Evolutionary conservation across 2,329 filamentous ascomycete genomes (phyloP).

Genomic region (Pseudocercospora pini-densiflorae): DNA sequence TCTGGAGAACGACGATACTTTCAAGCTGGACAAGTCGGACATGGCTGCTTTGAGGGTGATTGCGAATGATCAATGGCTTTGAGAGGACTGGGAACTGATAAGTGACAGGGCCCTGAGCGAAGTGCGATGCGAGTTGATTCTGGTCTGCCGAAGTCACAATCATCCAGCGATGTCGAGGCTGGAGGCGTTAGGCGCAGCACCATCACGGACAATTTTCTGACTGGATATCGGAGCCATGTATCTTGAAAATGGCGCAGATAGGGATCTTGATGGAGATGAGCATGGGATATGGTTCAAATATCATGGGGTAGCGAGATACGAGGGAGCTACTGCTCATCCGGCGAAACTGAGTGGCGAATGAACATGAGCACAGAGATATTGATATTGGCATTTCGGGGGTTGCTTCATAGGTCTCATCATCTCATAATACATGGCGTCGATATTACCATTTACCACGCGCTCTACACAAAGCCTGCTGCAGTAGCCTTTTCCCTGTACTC

Average conservation of each 20-base stretch:
- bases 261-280: neutral
- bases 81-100: neutral
- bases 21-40: neutral
- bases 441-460: neutral
- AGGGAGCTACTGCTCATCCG: neutral
- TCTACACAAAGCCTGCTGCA: conserved; percentile 39
- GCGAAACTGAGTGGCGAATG: neutral
- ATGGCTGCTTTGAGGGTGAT: conserved; percentile 7
- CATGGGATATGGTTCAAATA: neutral
- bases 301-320: neutral
- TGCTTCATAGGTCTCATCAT: conserved; percentile 12
- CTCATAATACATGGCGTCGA: neutral
- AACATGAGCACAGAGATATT: neutral
- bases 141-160: neutral
- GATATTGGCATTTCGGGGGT: neutral
- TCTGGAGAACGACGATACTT: neutral
- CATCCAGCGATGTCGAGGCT: neutral
- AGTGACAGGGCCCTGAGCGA: neutral
- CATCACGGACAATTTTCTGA: conserved; percentile 8
- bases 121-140: neutral
- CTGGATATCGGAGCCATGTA: conserved; percentile 7
- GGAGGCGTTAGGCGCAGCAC: neutral
- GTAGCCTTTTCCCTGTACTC: conserved; percentile 51
- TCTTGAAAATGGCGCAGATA: neutral
- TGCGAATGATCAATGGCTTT: conserved; percentile 1